Conservation (phyloP, 2,329 filamentous ascomycete genomes). For the Fusarium sp. region DNA sequence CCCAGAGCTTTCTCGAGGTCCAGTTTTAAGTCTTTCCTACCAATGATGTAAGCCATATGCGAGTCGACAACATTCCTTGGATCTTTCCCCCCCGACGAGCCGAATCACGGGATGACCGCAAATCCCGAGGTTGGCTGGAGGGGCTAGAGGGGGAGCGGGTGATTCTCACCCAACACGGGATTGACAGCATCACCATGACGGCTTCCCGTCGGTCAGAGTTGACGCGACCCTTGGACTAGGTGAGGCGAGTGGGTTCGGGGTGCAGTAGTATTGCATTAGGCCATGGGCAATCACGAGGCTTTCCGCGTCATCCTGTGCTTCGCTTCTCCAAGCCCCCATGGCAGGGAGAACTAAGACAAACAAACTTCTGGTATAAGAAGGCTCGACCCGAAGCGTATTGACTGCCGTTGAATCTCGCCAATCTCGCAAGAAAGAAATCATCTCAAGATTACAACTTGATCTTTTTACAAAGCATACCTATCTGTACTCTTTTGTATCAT, state of each 20-base stretch:
- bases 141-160: background rate
- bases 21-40: constrained; percentile 7
- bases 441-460: background rate
- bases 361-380: constrained; percentile 24
- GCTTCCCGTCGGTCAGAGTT: constrained; percentile 10
- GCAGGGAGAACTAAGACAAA: background rate
- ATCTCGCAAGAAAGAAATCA: background rate
- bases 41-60: constrained; percentile 25
- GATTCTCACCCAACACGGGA: constrained; percentile 13
- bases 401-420: constrained; percentile 8
- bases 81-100: constrained; percentile 10
- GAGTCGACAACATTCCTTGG: constrained; percentile 16
- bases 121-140: background rate
- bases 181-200: constrained; percentile 17
- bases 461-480: background rate
- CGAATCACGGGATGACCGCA: constrained; percentile 25
- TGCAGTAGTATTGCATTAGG: constrained; percentile 26
- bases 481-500: background rate
- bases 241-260: constrained; percentile 16
- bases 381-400: constrained; percentile 5
- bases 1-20: background rate
- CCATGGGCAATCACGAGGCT: constrained; percentile 26
- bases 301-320: constrained; percentile 29
- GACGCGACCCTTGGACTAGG: constrained; percentile 20
- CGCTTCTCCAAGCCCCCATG: background rate